Evolutionary conservation across 2,329 filamentous ascomycete genomes (phyloP), one percentile per base, ranked within the genome.

Genomic region (Talaromyces sp.): DNA sequence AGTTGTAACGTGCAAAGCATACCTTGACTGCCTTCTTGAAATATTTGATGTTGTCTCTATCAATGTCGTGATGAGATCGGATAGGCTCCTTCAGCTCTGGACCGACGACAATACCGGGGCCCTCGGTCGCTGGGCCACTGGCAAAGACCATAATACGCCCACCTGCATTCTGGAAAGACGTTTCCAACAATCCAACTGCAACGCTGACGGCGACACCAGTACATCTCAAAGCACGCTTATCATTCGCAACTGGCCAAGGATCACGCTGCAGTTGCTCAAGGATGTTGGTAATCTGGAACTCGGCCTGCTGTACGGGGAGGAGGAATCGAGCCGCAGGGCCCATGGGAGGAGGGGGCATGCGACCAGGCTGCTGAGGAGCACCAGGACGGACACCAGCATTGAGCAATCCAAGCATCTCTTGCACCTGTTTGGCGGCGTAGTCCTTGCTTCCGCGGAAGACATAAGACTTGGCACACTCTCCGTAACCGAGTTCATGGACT

Each of bases 1-100:
- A 25, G 13, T 11, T 25, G 22, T 47, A 61, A n/a, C 19, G 19
- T n/a, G 17, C 25, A 13, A 37, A 22, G 59, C 83, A 66, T 78
- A 92, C 90, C 87, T 98, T 99, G 60, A 97, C 81, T 25, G 95
- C 95, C 82, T 99, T 99, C 85, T 99, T 99, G 82, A 96, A 98
- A 81, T 98, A 97, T 80, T 99, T 99, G 82, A 97, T 96, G 77
- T 97, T 97, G 79, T 99, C 95, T 65, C 93, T 89, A 77, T 99
- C 95, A 78, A 99, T 99, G 74, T 99, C 95, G 79, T 99, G 95
- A 80, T 99, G 95, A 49, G 94, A 98, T 74, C 95, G 90, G 70
- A 99, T 98, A 10, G 96, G 93, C 77, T 99, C 95, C 77, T 94
- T 90, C 69, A 99, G 83, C 80, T 99, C 95, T 27, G 95, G 92